These are phyloP conservation scores for Populus alba DNA, from an alignment of 345 rosid genomes.

Conservation along the genomic window DNA sequence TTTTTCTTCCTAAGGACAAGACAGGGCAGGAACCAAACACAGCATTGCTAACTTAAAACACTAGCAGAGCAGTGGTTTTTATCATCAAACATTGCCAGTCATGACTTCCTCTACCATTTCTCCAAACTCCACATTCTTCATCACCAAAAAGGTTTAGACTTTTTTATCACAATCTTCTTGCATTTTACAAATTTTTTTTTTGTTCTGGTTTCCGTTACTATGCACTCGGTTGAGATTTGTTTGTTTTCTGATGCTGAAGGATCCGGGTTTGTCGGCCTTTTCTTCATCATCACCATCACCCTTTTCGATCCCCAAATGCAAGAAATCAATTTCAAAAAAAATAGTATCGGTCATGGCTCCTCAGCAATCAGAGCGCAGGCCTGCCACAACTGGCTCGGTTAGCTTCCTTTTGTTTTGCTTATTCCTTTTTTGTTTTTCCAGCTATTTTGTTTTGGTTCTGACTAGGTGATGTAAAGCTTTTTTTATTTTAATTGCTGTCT, in stretches of 20 bases:
- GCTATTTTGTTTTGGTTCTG: neutral
- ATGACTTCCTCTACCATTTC: neutral
- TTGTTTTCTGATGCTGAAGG: slow-evolving; percentile 33
- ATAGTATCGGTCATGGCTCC: slow-evolving; percentile 80
- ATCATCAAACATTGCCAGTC: neutral
- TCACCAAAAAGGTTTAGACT: neutral
- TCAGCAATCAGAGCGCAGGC: slow-evolving; percentile 65
- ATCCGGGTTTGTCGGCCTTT: slow-evolving; percentile 47
- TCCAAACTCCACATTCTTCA: neutral
- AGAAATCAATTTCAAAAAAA: slow-evolving; percentile 49
- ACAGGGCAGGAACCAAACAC: neutral
- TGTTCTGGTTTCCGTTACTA: no score
- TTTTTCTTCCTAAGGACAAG: neutral
- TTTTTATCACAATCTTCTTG: neutral
- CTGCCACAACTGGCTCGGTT: slow-evolving; percentile 75
- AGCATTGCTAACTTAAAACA: neutral
- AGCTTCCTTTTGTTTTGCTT: neutral
- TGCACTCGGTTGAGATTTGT: neutral
- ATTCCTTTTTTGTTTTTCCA: neutral
- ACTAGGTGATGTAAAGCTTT: neutral
- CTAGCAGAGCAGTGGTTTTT: neutral
- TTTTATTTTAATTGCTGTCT: neutral
- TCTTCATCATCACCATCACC: slow-evolving; percentile 37
- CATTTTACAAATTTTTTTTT: neutral
- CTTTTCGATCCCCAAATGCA: slow-evolving; percentile 46